Evolutionary conservation across 306 rosid genomes (phyloP).

Genomic region (Pyrus bretschneideri): DNA sequence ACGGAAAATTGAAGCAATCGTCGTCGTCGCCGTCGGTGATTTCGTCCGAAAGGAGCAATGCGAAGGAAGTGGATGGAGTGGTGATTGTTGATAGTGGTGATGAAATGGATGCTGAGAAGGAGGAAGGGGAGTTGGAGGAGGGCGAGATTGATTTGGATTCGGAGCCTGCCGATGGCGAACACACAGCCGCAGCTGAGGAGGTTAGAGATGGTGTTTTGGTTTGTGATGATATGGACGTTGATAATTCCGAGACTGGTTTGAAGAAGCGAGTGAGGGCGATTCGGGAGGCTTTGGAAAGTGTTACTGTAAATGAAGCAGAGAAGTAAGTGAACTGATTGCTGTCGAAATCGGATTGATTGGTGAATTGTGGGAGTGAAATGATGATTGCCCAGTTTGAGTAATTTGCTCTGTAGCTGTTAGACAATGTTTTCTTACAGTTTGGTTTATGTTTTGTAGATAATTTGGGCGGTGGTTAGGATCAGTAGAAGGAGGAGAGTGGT

Average conservation of each 20-base stretch:
- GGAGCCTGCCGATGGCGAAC: constrained; percentile 16
- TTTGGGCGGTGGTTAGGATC: too few relatives aligned
- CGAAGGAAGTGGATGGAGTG: constrained; percentile 21
- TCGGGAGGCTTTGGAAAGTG: constrained; percentile 38
- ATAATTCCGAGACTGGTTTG: constrained; percentile 22
- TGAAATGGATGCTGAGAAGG: constrained; percentile 49
- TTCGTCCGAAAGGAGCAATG: neutral
- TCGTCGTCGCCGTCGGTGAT: constrained; percentile 20
- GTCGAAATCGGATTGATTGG: constrained; percentile 13
- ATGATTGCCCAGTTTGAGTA: constrained; percentile 5
- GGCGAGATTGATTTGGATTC: constrained; percentile 95
- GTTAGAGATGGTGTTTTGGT: neutral
- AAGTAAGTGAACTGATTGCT: constrained; percentile 53
- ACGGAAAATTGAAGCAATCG: constrained; percentile 22
- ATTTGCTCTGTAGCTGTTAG: neutral
- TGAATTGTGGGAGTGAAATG: neutral
- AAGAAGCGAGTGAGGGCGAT: constrained; percentile 19
- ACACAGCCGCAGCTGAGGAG: neutral
- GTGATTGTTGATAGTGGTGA: constrained; percentile 32
- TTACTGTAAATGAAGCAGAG: constrained; percentile 47
- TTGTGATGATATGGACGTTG: constrained; percentile 9
- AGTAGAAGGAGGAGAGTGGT: too few relatives aligned
- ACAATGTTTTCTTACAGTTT: neutral
- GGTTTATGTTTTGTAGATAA: too few relatives aligned
- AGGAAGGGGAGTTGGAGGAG: constrained; percentile 34